Conservation (phyloP, 345 rosid genomes). For the Populus deltoides region DNA sequence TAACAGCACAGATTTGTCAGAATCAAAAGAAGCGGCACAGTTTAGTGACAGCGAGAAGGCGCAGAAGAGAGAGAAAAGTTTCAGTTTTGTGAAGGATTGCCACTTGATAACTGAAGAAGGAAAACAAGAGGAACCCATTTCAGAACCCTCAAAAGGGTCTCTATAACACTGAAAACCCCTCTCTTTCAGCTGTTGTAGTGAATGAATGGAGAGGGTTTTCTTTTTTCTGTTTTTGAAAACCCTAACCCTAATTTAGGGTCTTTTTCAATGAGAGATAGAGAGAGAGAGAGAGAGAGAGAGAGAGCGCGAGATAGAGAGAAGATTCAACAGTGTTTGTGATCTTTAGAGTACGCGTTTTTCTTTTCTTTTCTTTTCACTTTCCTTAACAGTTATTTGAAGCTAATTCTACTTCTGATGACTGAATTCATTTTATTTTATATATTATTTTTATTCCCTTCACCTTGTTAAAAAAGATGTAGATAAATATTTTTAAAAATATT, state of each 20-base stretch:
- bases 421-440: no score
- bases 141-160: constrained; percentile 30
- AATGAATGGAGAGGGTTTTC: background rate
- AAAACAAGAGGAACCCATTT: constrained; percentile 44
- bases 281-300: constrained; percentile 1
- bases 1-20: constrained; percentile 63
- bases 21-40: constrained; percentile 30
- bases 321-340: constrained; percentile 28
- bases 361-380: background rate
- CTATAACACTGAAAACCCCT: constrained; percentile 13
- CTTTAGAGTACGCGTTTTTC: constrained; percentile 56
- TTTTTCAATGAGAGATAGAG: background rate
- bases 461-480: no score
- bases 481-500: no score
- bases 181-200: constrained; percentile 8
- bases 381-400: background rate
- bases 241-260: constrained; percentile 37
- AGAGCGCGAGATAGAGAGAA: background rate
- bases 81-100: constrained; percentile 33
- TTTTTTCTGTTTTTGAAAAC: background rate
- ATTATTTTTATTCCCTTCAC: no score
- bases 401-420: no score
- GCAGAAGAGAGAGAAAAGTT: constrained; percentile 30
- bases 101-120: constrained; percentile 48
- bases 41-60: constrained; percentile 20